Percentiles rank a stretch among this genome's conserved stretches.
These are phyloP conservation scores for Fomitiporia mediterranea DNA, from an alignment of 1,284 basidiomycete genomes.

Conservation along the genomic window DNA sequence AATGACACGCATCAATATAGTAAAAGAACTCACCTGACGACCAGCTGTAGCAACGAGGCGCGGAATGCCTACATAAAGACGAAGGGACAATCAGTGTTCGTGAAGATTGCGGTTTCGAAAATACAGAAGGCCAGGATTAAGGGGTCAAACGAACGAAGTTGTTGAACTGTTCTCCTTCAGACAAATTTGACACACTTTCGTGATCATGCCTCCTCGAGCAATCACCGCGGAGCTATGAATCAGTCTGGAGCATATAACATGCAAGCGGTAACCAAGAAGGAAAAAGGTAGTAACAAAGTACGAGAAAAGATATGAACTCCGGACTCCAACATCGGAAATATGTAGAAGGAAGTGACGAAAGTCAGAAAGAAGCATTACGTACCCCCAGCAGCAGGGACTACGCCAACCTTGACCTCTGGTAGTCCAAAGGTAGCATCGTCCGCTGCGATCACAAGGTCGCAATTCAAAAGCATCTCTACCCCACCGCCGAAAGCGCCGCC, in stretches of 20 bases:
- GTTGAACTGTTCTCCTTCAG: too few species aligned
- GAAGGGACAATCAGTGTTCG: background rate
- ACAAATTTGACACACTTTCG: too few species aligned
- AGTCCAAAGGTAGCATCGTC: conserved; percentile 70
- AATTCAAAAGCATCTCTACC: conserved; percentile 75
- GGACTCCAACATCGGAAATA: too few species aligned
- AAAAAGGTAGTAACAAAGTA: too few species aligned
- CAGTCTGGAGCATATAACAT: background rate
- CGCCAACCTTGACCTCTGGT: conserved; percentile 80
- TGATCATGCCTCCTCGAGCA: too few species aligned
- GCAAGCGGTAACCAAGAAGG: background rate
- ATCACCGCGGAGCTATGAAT: background rate
- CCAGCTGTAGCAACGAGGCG: conserved; percentile 47
- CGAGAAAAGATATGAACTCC: too few species aligned
- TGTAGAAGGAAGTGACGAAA: too few species aligned
- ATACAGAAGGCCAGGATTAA: background rate
- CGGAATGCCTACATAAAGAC: conserved; percentile 10
- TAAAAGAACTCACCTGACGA: conserved; percentile 50
- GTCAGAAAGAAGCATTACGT: conserved; percentile 28
- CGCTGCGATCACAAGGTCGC: conserved; percentile 77
- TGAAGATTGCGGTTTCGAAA: background rate
- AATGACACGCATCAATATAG: background rate
- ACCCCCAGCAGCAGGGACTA: conserved; percentile 74
- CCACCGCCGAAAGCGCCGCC: conserved; percentile 81
- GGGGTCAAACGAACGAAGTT: conserved; percentile 5